Evolutionary conservation across 73 alveolate species (phyloP), one percentile per base, ranked within the genome.

Genomic region (Stentor coeruleus): DNA sequence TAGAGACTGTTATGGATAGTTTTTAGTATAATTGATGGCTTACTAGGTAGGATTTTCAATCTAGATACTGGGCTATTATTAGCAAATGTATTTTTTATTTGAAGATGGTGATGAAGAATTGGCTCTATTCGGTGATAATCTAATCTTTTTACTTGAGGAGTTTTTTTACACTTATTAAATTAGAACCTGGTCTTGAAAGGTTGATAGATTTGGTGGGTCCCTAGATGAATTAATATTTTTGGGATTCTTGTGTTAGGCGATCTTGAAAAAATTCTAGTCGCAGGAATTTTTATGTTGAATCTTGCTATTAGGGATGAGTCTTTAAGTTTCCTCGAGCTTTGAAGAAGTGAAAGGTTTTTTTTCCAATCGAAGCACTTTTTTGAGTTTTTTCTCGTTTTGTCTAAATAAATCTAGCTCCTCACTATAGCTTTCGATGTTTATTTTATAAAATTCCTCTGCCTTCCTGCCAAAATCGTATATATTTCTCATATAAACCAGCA

Each of bases 321-420:
- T 2, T 66, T 75, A 28, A 28, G 41, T 1, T 20, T 14, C 1
- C 83, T n/a, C n/a, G n/a, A n/a, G n/a, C n/a, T n/a, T n/a, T n/a
- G n/a, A n/a, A n/a, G n/a, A n/a, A n/a, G n/a, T n/a, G n/a, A n/a
- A n/a, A n/a, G n/a, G n/a, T n/a, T n/a, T n/a, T n/a, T n/a, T 75
- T 2, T 66, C 39, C 1, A 35, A 15, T 38, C 38, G 33, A 15
- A 75, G 72, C 38, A 38, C 83, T 6, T n/a, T n/a, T 39, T 75
- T 20, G 36, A 75, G 83, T n/a, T 75, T 66, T 20, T 75, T n/a
- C 39, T 75, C 83, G 39, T 30, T 75, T 40, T 75, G 59, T 75
- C 33, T 75, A 14, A 38, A 75, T 20, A n/a, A 37, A 20, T 75
- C 83, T n/a, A 75, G 1, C 2, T 75, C 83, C 28, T 75, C 66